Conservation (phyloP, 164 flowering plant species). For the Aristolochia fimbriata region DNA sequence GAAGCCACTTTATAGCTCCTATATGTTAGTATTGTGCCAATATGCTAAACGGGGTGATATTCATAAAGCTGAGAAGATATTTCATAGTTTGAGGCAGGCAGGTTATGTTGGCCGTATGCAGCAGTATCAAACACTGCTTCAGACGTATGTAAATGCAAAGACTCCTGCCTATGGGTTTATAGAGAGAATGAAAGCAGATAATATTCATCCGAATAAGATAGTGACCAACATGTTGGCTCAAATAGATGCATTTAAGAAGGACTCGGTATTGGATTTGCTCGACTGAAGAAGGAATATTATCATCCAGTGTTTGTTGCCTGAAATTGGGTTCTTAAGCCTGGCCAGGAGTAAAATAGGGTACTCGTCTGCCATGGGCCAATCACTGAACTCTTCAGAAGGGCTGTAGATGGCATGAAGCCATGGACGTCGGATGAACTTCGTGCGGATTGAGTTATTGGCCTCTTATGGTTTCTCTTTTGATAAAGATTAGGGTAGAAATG, state of each 20-base stretch:
- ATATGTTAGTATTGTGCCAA: conserved; percentile 39
- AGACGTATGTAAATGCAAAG: conserved; percentile 60
- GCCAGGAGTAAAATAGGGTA: too few species aligned
- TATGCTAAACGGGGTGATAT: conserved; percentile 73
- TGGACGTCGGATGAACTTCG: too few species aligned
- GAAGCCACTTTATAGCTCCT: conserved; percentile 51
- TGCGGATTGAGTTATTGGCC: too few species aligned
- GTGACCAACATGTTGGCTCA: conserved; percentile 34
- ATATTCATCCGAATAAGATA: conserved; percentile 45
- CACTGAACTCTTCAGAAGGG: too few species aligned
- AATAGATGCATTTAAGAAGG: conserved; percentile 48
- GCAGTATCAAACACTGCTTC: conserved; percentile 44
- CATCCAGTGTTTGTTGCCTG: too few species aligned
- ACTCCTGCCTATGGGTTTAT: conserved; percentile 67
- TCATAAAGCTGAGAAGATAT: conserved; percentile 71
- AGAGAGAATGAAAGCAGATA: conserved; percentile 76
- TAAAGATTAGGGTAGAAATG: too few species aligned
- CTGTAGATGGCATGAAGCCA: too few species aligned
- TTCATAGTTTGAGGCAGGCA: conserved; percentile 42
- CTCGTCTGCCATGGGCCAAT: too few species aligned
- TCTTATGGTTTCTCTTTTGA: too few species aligned
- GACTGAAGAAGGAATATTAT: conserved; percentile 26
- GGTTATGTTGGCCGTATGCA: conserved; percentile 42
- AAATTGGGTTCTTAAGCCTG: too few species aligned
- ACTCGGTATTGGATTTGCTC: conserved; percentile 48